Conservation (phyloP, 2,329 filamentous ascomycete species). For the Stachybotrys elegans region DNA sequence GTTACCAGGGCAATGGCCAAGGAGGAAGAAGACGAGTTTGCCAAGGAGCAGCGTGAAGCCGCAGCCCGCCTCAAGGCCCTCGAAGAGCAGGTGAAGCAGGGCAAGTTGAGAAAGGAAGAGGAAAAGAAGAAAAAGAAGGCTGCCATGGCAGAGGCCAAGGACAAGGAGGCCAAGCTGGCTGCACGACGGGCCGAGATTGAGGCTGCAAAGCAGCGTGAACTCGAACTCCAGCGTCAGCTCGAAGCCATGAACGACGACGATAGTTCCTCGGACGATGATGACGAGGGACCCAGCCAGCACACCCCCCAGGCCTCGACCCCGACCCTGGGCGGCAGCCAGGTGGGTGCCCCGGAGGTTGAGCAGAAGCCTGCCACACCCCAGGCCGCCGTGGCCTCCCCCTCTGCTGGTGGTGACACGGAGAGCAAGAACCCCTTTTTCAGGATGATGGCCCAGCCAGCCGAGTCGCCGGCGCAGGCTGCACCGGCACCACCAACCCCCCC, state of each 20-base stretch:
- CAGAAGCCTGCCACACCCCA: slow-evolving; percentile 41
- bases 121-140: slow-evolving; percentile 92
- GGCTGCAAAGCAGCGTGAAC: slow-evolving; percentile 81
- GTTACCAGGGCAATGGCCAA: slow-evolving; percentile 62
- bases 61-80: slow-evolving; percentile 80
- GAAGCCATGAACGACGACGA: slow-evolving; percentile 69
- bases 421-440: slow-evolving; percentile 95
- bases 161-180: slow-evolving; percentile 80
- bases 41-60: slow-evolving; percentile 73
- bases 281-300: slow-evolving; percentile 70
- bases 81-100: slow-evolving; percentile 88
- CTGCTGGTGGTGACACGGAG: slow-evolving; percentile 54
- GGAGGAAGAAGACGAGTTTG: slow-evolving; percentile 74
- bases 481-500: slow-evolving; percentile 35
- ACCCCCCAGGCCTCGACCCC: slow-evolving; percentile 57
- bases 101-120: slow-evolving; percentile 93
- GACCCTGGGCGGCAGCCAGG: slow-evolving; percentile 45
- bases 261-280: slow-evolving; percentile 74
- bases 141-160: slow-evolving; percentile 77
- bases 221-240: slow-evolving; percentile 82
- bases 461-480: slow-evolving; percentile 39
- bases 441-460: slow-evolving; percentile 70
- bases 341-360: slow-evolving; percentile 51
- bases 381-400: slow-evolving; percentile 40
- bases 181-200: slow-evolving; percentile 89